Base-by-base conservation (phyloP, 176 grass and related monocot species). In the Avena eriantha region DNA sequence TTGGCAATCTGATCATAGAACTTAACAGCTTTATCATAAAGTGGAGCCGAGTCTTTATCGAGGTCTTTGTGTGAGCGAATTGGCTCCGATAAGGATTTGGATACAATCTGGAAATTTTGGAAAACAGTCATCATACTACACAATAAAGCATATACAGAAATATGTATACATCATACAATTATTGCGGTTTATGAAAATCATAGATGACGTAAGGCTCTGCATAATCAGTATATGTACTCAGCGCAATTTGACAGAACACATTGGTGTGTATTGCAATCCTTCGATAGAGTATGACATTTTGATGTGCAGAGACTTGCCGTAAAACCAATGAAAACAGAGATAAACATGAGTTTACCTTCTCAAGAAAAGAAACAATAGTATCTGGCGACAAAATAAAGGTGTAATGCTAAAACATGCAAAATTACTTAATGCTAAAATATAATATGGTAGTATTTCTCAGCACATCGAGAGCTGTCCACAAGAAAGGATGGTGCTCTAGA, bases 41-140 rank as follows among this genome's bases (percentile, higher is more conserved):
- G 85, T 74, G 93, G 90, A 50, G 88, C 96, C 8, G 96, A 92
- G 79, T 87, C 91, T 93, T 98, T 98, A 89, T 95, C 93, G 2
- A 98, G 90, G 46, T 98, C 96, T 88, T 98, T 98, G 70, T 98
- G 96, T 58, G 96, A 95, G 83, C 96, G 95, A 90, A 98, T 98
- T 87, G 95, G 96, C 48, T 98, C 96, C 77, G 91, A 90, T 77
- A 98, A 90, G 75, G 90, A 91, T 85, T 98, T 98, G n/a, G 96
- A 92, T 92, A 95, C 93, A 88, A 98, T 98, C 96, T 98, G 96
- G 73, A 92, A 85, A 79, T 78, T 89, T 88, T 69, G 19, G 54
- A 90, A 78, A 23, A 82, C 17, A 50, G 33, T 86, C 77, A 84
- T 66, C 56, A 71, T 73, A 81, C 24, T 71, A 59, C 64, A 45